Conservation (phyloP, 208 protist genomes). For the Acanthamoeba royreba region DNA sequence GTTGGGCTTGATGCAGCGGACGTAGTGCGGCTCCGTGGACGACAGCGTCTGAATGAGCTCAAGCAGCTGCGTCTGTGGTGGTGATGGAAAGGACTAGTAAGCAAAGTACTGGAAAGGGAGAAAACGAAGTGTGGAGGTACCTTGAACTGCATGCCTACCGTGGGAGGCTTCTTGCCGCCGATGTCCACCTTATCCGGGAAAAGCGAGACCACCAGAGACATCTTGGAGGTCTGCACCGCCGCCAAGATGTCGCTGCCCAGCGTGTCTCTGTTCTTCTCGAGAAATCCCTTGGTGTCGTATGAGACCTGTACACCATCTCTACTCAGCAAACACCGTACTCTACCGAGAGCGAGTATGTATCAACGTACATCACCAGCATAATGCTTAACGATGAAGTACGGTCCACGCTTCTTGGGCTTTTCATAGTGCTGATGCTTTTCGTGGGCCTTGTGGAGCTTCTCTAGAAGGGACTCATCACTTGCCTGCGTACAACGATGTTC, state of each 20-base stretch:
- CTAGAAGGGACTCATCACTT: conserved; percentile 25
- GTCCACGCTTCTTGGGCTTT: conserved; percentile 54
- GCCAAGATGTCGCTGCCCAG: conserved; percentile 26
- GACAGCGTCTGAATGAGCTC: conserved; percentile 72
- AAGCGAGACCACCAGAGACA: not conserved
- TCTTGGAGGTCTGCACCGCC: not conserved
- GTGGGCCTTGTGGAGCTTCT: conserved; percentile 50
- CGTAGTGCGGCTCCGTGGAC: conserved; percentile 78
- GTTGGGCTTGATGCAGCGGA: conserved; percentile 87
- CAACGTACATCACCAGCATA: conserved; percentile 37
- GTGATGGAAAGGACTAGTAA: not conserved
- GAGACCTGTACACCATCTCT: not conserved
- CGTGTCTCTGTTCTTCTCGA: conserved; percentile 72
- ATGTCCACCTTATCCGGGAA: conserved; percentile 50
- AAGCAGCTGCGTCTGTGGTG: conserved; percentile 64
- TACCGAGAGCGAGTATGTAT: too few relatives aligned
- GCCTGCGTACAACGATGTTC: not conserved
- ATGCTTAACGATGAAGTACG: conserved; percentile 44
- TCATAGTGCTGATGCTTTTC: conserved; percentile 61
- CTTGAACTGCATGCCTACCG: conserved; percentile 47
- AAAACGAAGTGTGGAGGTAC: not conserved
- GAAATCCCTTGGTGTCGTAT: conserved; percentile 51
- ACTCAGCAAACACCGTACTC: not conserved
- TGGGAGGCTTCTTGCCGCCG: conserved; percentile 43
- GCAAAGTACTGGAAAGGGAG: not conserved